A percentile compares a stretch with the other conserved stretches of the same genome.
Evolutionary conservation across 1,284 basidiomycete species (phyloP).

Genomic region (Waitea zeae): DNA sequence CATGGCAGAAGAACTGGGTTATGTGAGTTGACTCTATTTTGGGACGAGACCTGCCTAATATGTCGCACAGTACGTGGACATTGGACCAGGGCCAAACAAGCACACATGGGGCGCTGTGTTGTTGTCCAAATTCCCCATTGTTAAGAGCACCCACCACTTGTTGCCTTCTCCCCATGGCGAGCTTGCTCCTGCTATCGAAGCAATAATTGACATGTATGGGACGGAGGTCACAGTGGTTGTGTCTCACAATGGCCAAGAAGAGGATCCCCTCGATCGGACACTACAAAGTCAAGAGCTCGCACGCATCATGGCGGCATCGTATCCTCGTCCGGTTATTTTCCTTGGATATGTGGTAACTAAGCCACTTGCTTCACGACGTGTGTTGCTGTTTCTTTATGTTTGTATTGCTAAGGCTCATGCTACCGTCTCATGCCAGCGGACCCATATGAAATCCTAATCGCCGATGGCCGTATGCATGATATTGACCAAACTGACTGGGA

Average conservation of each 20-base stretch:
- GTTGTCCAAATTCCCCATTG: constrained; percentile 85
- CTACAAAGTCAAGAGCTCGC: constrained; percentile 76
- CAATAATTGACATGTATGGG: constrained; percentile 74
- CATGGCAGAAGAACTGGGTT: constrained; percentile 66
- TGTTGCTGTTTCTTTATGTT: constrained; percentile 10
- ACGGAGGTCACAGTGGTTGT: constrained; percentile 71
- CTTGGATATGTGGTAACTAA: constrained; percentile 77
- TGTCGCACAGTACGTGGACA: constrained; percentile 41
- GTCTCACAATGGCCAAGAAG: constrained; percentile 90
- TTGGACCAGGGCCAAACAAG: constrained; percentile 78
- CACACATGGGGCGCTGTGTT: constrained; percentile 88
- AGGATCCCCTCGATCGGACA: constrained; percentile 78
- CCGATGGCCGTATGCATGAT: constrained; percentile 58
- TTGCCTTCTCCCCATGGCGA: constrained; percentile 82
- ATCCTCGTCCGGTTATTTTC: constrained; percentile 72
- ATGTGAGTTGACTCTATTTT: constrained; percentile 28
- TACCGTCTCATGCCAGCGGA: constrained; percentile 27
- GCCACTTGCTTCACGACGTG: constrained; percentile 56
- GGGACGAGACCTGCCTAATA: constrained; percentile 3
- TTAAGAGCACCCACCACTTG: constrained; percentile 79
- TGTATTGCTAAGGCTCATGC: not conserved
- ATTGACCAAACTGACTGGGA: constrained; percentile 57
- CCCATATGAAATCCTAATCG: constrained; percentile 73
- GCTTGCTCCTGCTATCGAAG: constrained; percentile 85
- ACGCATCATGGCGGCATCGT: constrained; percentile 56